phyloP scores from a whole-genome alignment of 371 early-diverging fungal genomes.

The Apophysomyces ossiformis region DNA sequence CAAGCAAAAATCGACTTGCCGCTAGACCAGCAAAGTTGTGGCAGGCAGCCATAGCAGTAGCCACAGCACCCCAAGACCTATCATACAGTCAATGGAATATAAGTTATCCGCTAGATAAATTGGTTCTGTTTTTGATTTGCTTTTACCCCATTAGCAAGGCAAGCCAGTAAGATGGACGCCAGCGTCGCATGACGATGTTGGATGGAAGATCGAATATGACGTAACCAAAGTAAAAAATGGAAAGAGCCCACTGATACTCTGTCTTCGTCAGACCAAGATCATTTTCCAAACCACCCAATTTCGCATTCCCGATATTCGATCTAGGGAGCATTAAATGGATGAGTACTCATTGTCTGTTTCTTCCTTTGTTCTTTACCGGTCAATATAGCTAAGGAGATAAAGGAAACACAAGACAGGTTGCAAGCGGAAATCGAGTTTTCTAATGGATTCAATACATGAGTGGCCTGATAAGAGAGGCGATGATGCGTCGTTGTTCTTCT shows the following conservation, averaged over 20 bases:
- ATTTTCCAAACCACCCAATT: slow-evolving; percentile 37
- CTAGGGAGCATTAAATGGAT: slow-evolving; percentile 9
- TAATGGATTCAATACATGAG: slow-evolving; percentile 15
- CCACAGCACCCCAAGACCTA: slow-evolving; percentile 38
- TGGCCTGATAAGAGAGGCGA: background rate
- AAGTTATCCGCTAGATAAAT: background rate
- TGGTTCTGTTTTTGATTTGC: background rate
- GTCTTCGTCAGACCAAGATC: slow-evolving; percentile 29
- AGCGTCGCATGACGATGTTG: slow-evolving; percentile 39
- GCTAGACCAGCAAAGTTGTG: slow-evolving; percentile 28
- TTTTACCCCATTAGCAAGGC: slow-evolving; percentile 35
- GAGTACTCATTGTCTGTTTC: background rate
- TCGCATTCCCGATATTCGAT: slow-evolving; percentile 53
- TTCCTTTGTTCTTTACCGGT: slow-evolving; percentile 26
- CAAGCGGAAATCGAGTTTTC: slow-evolving; percentile 39
- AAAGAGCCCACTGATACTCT: slow-evolving; percentile 17
- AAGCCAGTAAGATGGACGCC: slow-evolving; percentile 26
- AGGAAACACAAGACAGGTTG: slow-evolving; percentile 39
- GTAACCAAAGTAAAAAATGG: slow-evolving; percentile 28
- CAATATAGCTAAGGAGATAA: slow-evolving; percentile 44
- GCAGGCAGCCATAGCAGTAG: slow-evolving; percentile 30
- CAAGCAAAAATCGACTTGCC: slow-evolving; percentile 22
- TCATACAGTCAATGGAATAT: background rate
- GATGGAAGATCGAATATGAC: slow-evolving; percentile 49
- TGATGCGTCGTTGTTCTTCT: background rate